A percentile compares a stretch with the other conserved stretches of the same genome.
phyloP scores from a whole-genome alignment of 495 filamentous ascomycete genomes.

The Tuber calosporum region DNA sequence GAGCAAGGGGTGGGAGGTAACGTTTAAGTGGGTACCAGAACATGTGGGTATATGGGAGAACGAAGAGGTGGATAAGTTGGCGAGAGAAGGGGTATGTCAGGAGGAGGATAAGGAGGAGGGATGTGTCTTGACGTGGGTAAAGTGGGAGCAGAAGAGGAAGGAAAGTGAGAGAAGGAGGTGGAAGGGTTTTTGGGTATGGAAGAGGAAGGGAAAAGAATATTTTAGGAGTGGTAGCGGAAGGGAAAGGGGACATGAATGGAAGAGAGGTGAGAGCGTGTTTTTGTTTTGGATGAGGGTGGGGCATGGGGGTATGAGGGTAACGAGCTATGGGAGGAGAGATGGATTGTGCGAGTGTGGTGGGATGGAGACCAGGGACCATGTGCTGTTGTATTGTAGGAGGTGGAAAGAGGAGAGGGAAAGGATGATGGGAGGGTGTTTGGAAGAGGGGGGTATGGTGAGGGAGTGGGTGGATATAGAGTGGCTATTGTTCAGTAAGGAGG shows the following conservation, averaged over 20 bases:
- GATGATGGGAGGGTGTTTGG: too few relatives aligned
- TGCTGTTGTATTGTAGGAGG: too few relatives aligned
- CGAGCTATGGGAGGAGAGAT: too few relatives aligned
- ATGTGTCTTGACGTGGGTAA: background rate
- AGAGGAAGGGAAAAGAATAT: background rate
- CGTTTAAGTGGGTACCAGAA: background rate
- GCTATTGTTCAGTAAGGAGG: too few relatives aligned
- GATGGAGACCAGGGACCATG: too few relatives aligned
- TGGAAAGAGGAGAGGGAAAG: too few relatives aligned
- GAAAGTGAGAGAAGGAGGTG: background rate
- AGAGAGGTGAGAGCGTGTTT: background rate
- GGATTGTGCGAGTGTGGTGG: too few relatives aligned
- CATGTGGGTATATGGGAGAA: background rate
- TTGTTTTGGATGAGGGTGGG: too few relatives aligned
- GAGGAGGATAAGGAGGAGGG: background rate
- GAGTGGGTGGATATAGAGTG: too few relatives aligned
- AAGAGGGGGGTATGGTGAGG: too few relatives aligned
- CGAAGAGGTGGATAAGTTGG: background rate
- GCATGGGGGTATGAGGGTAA: too few relatives aligned
- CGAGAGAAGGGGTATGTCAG: background rate
- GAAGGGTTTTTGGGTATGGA: background rate
- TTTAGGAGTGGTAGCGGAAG: background rate
- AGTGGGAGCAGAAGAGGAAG: background rate
- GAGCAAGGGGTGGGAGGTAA: background rate
- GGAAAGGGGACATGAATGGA: background rate